phyloP scores from a whole-genome alignment of 176 grass and related monocot species.

The Canna indica region DNA sequence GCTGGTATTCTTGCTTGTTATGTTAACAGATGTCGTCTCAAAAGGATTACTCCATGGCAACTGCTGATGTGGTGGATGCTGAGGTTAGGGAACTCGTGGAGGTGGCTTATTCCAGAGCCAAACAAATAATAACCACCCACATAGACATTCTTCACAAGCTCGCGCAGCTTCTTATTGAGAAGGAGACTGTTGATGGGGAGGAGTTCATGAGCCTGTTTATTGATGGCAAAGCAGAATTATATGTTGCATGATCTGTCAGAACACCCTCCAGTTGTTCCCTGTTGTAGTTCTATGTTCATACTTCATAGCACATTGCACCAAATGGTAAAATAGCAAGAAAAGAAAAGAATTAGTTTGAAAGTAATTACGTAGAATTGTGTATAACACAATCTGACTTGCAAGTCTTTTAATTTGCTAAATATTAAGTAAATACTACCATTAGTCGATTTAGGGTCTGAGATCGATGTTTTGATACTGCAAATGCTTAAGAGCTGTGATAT shows the following conservation, averaged over 20 bases:
- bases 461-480: no score
- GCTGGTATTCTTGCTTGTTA: background rate
- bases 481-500: no score
- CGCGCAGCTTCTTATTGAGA: slow-evolving; percentile 83
- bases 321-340: background rate
- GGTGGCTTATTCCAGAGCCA: slow-evolving; percentile 62
- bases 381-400: background rate
- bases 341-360: background rate
- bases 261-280: background rate
- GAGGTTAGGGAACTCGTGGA: slow-evolving; percentile 94
- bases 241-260: slow-evolving; percentile 42
- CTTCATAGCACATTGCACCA: background rate
- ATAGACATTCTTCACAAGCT: slow-evolving; percentile 89
- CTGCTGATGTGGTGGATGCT: slow-evolving; percentile 68
- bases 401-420: background rate
- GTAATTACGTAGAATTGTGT: background rate
- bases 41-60: slow-evolving; percentile 98
- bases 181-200: slow-evolving; percentile 92
- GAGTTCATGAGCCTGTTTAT: slow-evolving; percentile 99
- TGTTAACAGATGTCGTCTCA: slow-evolving; percentile 70
- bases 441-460: no score
- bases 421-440: background rate
- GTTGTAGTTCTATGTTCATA: slow-evolving; percentile 8
- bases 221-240: slow-evolving; percentile 80
- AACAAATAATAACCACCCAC: slow-evolving; percentile 56